Conservation (phyloP, 352 stramenopile species). For the Phytophthora ramorum region DNA sequence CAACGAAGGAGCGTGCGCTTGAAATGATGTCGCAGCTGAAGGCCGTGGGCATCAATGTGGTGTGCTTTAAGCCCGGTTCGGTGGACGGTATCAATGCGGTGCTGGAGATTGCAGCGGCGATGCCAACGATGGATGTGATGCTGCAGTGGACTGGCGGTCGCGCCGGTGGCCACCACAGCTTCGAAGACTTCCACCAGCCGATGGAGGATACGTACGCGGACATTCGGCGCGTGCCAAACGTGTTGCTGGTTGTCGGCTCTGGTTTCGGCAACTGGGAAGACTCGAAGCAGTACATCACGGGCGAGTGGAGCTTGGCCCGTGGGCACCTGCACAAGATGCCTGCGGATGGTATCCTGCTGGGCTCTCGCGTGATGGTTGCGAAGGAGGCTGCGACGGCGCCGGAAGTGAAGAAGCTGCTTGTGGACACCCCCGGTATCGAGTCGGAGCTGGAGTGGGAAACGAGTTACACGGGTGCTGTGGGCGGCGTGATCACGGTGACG, state of each 20-base stretch:
- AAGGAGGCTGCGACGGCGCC: conserved; percentile 87
- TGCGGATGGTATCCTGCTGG: conserved; percentile 78
- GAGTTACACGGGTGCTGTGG: conserved; percentile 72
- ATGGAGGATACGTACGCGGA: conserved; percentile 77
- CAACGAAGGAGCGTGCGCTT: conserved; percentile 77
- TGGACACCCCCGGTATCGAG: conserved; percentile 76
- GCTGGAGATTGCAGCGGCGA: conserved; percentile 71
- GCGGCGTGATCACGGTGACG: conserved; percentile 82
- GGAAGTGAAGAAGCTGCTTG: conserved; percentile 87
- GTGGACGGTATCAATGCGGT: conserved; percentile 79
- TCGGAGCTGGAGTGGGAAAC: conserved; percentile 82
- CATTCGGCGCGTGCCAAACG: conserved; percentile 80
- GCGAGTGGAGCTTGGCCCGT: conserved; percentile 77
- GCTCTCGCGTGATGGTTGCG: conserved; percentile 86
- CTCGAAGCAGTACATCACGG: conserved; percentile 81
- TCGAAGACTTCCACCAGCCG: conserved; percentile 89
- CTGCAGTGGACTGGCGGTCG: conserved; percentile 89
- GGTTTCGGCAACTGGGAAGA: conserved; percentile 89
- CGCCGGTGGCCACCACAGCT: conserved; percentile 88
- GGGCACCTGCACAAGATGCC: conserved; percentile 75
- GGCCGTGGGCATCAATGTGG: conserved; percentile 71
- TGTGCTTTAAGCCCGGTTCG: conserved; percentile 89
- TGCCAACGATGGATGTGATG: conserved; percentile 81
- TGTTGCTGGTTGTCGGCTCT: conserved; percentile 88
- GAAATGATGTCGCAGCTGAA: conserved; percentile 82